A percentile compares a stretch with the other conserved stretches of the same genome.
phyloP scores from a whole-genome alignment of 352 stramenopile species.

The Globisporangium radiosum region DNA sequence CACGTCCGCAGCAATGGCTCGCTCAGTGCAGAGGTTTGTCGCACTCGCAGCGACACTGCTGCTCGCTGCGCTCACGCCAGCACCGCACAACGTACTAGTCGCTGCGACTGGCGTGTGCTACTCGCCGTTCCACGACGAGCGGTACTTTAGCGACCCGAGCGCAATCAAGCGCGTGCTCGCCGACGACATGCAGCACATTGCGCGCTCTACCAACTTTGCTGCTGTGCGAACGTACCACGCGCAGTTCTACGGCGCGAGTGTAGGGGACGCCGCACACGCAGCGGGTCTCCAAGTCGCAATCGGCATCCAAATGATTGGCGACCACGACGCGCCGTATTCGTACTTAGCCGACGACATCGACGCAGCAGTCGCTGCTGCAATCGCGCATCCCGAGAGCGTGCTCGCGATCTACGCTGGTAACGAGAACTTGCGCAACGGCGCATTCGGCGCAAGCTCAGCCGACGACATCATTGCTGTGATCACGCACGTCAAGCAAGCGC shows the following conservation, averaged over 20 bases:
- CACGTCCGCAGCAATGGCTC: background rate
- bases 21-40: background rate
- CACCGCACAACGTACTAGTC: background rate
- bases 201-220: slow-evolving; percentile 30
- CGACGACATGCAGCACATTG: slow-evolving; percentile 32
- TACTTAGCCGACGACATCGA: slow-evolving; percentile 40
- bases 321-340: slow-evolving; percentile 14
- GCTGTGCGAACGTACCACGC: slow-evolving; percentile 67
- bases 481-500: slow-evolving; percentile 20
- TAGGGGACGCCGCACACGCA: slow-evolving; percentile 27
- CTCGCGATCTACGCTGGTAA: slow-evolving; percentile 66
- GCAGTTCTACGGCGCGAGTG: slow-evolving; percentile 40
- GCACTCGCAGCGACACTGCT: background rate
- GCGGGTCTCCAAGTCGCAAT: slow-evolving; percentile 48
- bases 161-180: slow-evolving; percentile 10
- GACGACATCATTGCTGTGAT: slow-evolving; percentile 25
- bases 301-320: slow-evolving; percentile 60
- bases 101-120: slow-evolving; percentile 43
- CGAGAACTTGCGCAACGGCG: slow-evolving; percentile 55
- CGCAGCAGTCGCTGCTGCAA: slow-evolving; percentile 43
- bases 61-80: background rate
- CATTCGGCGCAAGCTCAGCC: slow-evolving; percentile 30
- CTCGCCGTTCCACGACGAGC: slow-evolving; percentile 44
- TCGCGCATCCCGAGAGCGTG: slow-evolving; percentile 24
- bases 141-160: slow-evolving; percentile 5